Evolutionary conservation across 208 protist species (phyloP).

Genomic region (Lotmaria passim): DNA sequence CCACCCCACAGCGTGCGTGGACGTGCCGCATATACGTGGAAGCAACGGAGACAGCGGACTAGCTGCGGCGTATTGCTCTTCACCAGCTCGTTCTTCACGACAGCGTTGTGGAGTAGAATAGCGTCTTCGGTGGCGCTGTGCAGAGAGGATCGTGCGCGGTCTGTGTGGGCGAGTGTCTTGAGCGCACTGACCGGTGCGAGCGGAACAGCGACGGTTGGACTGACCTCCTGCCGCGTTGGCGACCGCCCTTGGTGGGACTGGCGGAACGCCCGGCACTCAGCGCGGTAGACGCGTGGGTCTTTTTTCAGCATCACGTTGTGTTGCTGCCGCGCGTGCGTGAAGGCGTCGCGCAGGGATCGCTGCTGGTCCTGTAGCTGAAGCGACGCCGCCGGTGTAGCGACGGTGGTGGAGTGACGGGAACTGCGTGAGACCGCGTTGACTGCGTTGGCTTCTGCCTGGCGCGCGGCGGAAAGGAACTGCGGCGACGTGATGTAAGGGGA

Average conservation of each 20-base stretch:
- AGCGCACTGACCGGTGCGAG: slow-evolving; percentile 72
- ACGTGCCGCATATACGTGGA: slow-evolving; percentile 78
- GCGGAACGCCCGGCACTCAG: slow-evolving; percentile 59
- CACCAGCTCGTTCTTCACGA: slow-evolving; percentile 65
- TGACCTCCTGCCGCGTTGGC: slow-evolving; percentile 52
- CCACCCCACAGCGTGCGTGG: slow-evolving; percentile 68
- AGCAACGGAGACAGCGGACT: slow-evolving; percentile 80
- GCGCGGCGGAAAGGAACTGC: slow-evolving; percentile 3
- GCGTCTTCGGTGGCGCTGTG: slow-evolving; percentile 48
- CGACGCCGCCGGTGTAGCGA: background rate
- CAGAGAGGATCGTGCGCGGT: slow-evolving; percentile 27
- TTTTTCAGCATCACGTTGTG: slow-evolving; percentile 66
- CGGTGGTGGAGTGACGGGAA: background rate
- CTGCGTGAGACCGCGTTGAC: background rate
- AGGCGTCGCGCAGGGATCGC: slow-evolving; percentile 28
- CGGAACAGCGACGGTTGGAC: slow-evolving; percentile 52
- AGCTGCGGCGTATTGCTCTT: slow-evolving; percentile 60
- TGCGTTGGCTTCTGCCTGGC: slow-evolving; percentile 8
- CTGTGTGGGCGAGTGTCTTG: slow-evolving; percentile 46
- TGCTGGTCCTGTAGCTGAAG: slow-evolving; percentile 23
- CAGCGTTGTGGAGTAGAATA: slow-evolving; percentile 65
- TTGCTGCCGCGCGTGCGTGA: slow-evolving; percentile 35
- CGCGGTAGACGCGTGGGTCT: slow-evolving; percentile 48
- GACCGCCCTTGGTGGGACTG: slow-evolving; percentile 50
- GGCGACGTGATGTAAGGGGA: slow-evolving; percentile 12